phyloP scores from a whole-genome alignment of 805 yeast genomes.

The Suhomyces canberraensis region DNA sequence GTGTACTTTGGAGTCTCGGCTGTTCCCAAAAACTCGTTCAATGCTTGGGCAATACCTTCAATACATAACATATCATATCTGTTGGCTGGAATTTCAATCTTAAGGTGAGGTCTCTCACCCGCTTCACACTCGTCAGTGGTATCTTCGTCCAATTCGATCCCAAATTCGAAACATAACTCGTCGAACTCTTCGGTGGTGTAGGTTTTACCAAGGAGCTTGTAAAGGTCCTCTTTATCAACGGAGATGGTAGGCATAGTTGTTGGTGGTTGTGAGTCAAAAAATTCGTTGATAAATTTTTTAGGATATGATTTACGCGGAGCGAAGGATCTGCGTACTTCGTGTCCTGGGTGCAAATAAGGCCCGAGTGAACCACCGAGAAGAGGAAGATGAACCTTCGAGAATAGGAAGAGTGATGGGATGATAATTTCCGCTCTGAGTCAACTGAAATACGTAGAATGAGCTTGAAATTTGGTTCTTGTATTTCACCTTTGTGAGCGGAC shows the following conservation, averaged over 20 bases:
- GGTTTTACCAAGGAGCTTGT: constrained; percentile 60
- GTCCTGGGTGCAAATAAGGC: background rate
- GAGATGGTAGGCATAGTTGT: constrained; percentile 88
- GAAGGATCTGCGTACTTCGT: background rate
- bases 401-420: too few relatives aligned
- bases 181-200: constrained; percentile 88
- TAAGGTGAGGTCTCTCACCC: constrained; percentile 94
- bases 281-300: constrained; percentile 4
- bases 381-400: too few relatives aligned
- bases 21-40: constrained; percentile 84
- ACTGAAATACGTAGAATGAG: too few relatives aligned
- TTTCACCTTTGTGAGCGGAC: too few relatives aligned
- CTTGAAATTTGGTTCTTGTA: too few relatives aligned
- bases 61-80: constrained; percentile 97
- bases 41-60: constrained; percentile 95
- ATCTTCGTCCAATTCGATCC: constrained; percentile 97
- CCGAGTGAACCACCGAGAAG: too few relatives aligned
- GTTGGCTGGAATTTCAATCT: constrained; percentile 97
- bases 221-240: constrained; percentile 92
- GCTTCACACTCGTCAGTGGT: constrained; percentile 70
- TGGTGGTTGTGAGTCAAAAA: constrained; percentile 9
- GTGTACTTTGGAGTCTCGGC: constrained; percentile 62
- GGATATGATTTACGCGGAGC: background rate
- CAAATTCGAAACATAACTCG: constrained; percentile 95
- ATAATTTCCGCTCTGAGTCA: too few relatives aligned